These are phyloP conservation scores for Ascochyta fabae DNA, from an alignment of 2,329 filamentous ascomycete genomes.

Conservation along the genomic window DNA sequence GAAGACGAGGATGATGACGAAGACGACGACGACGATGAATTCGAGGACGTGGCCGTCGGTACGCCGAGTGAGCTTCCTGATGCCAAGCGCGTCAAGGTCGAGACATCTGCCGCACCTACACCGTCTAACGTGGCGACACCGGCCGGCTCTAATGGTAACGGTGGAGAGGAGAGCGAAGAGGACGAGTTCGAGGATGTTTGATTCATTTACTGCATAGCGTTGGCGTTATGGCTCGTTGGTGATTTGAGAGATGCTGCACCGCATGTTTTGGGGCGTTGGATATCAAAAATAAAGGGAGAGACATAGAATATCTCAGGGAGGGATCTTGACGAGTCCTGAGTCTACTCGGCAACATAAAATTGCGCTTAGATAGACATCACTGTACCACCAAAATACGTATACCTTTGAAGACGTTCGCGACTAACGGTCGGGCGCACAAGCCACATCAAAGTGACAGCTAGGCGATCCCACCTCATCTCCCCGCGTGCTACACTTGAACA, in stretches of 20 bases:
- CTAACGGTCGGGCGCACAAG: slow-evolving; percentile 12
- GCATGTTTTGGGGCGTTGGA: slow-evolving; percentile 14
- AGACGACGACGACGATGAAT: slow-evolving; percentile 57
- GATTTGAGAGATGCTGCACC: neutral
- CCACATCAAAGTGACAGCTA: slow-evolving; percentile 23
- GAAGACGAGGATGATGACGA: slow-evolving; percentile 50
- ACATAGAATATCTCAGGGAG: neutral
- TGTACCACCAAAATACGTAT: neutral
- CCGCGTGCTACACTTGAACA: slow-evolving; percentile 35
- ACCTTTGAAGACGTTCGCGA: neutral
- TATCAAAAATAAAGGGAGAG: slow-evolving; percentile 2
- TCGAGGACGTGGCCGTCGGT: slow-evolving; percentile 47
- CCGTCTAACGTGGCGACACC: slow-evolving; percentile 41
- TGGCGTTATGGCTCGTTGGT: slow-evolving; percentile 28
- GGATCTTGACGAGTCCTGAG: neutral
- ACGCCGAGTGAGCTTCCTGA: slow-evolving; percentile 45
- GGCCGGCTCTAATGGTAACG: slow-evolving; percentile 50
- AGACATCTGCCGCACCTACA: slow-evolving; percentile 52
- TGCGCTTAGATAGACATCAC: neutral
- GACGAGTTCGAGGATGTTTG: slow-evolving; percentile 56
- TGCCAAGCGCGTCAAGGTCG: slow-evolving; percentile 68
- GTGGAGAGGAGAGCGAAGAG: slow-evolving; percentile 55
- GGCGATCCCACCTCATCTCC: slow-evolving; percentile 41
- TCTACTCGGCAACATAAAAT: neutral
- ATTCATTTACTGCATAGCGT: slow-evolving; percentile 40